Evolutionary conservation across 75 land plant genomes (phyloP).

Genomic region (Gnetum montanum): DNA sequence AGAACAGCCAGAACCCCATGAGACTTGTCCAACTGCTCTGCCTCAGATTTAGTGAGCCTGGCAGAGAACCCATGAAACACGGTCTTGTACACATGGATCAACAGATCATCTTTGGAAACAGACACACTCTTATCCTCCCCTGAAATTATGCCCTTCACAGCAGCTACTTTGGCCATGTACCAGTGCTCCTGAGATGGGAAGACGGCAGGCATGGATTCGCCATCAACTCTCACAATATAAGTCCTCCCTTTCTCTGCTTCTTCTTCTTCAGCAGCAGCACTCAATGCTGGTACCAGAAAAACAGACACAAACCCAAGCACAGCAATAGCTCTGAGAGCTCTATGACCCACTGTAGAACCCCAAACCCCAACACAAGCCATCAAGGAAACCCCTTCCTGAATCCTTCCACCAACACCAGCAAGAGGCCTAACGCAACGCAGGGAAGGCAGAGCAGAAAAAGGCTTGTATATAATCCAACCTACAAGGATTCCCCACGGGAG

Average conservation of each 20-base stretch:
- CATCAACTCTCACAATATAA: neutral
- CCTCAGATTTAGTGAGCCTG: conserved; percentile 27
- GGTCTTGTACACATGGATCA: conserved; percentile 46
- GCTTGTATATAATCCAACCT: no score
- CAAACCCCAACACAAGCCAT: neutral
- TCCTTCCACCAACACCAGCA: no score
- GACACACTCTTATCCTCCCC: neutral
- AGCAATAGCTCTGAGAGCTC: neutral
- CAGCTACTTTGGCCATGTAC: neutral
- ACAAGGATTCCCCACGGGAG: no score
- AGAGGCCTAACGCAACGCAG: no score
- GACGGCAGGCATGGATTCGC: neutral
- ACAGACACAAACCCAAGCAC: neutral
- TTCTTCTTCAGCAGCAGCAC: no score
- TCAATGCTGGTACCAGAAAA: no score
- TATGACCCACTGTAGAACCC: neutral
- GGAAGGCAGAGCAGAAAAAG: no score
- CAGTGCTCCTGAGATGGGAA: neutral
- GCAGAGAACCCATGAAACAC: conserved; percentile 74
- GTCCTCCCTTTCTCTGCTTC: neutral
- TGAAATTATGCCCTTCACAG: neutral
- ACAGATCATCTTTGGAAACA: neutral
- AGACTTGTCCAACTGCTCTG: conserved; percentile 11
- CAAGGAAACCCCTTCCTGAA: no score
- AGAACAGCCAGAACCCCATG: conserved; percentile 49